These are phyloP conservation scores for Trichoderma endophyticum DNA, from an alignment of 2,329 filamentous ascomycete genomes.

Conservation along the genomic window DNA sequence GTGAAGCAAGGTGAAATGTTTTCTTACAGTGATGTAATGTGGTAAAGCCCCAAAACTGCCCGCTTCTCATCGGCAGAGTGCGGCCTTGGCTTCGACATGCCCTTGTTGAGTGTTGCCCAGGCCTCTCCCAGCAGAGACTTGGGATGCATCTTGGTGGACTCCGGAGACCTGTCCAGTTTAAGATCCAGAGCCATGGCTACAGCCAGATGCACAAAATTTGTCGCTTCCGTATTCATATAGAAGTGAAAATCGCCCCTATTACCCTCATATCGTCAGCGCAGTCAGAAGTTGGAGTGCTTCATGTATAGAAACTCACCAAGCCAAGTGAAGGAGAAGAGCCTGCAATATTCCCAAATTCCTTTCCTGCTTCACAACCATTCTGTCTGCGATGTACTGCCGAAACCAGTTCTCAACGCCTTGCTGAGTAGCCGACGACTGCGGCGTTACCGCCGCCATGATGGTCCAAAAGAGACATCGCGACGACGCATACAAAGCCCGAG, in stretches of 20 bases:
- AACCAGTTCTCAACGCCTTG: constrained; percentile 36
- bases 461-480: constrained; percentile 38
- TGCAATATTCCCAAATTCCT: constrained; percentile 38
- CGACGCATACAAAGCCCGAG: constrained; percentile 31
- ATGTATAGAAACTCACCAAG: constrained; percentile 31
- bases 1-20: background rate
- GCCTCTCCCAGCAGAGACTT: constrained; percentile 35
- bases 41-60: constrained; percentile 40
- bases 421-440: constrained; percentile 33
- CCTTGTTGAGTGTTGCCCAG: constrained; percentile 25
- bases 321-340: constrained; percentile 36
- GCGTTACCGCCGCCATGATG: constrained; percentile 34
- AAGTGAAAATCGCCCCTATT: constrained; percentile 40
- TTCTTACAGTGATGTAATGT: constrained; percentile 34
- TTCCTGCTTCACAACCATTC: constrained; percentile 38
- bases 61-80: constrained; percentile 39
- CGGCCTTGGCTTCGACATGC: constrained; percentile 17
- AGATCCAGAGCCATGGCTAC: constrained; percentile 39
- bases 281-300: background rate
- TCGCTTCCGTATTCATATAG: constrained; percentile 36
- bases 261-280: background rate
- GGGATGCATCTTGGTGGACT: constrained; percentile 24
- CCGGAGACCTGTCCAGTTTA: constrained; percentile 32
- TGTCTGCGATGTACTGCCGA: constrained; percentile 35
- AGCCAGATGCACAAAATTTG: constrained; percentile 39